Base-by-base conservation (phyloP, 805 yeast genomes). In the Kregervanrija fluxuum region DNA sequence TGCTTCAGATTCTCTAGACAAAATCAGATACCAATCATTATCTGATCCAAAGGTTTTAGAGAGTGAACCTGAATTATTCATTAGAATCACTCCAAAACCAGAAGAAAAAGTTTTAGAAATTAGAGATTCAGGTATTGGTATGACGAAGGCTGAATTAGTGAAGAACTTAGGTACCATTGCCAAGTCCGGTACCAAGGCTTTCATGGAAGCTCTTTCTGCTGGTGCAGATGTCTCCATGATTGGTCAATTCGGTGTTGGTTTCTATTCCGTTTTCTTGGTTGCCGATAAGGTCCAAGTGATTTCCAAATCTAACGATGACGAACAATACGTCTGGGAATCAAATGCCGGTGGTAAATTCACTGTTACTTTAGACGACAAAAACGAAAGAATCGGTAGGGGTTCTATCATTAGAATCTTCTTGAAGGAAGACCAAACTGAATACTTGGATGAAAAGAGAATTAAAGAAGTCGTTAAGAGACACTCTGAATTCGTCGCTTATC, bases 191-290 rank as follows among this genome's bases (percentile, higher is more conserved):
- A 93, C 99, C 61, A 93, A 93, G 77, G 88, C 95, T 59, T 93
- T 93, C 72, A 93, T 93, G 99, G 99, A 93, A 76, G 99, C 99
- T 56, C 79, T 95, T 56, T 84, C 95, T 55, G 98, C 97, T 54
- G 99, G 99, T 75, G 99, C 99, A 51, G 99, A 93, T 70, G 97
- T 93, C 52, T 90, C 98, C 54, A 93, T 93, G 99, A 93, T 93
- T 75, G 99, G 99, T 80, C 99, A 93, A 77, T 93, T 93, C 77
- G 99, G 99, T 89, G 99, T 93, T 61, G 99, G 99, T 82, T 93
- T 93, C 91, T 93, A 93, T 84, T 93, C 99, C 45, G 78, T 91
- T 57, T 93, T 93, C 86, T 80, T 93, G 76, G 99, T 93, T 67
- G 98, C 99, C 61, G 99, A 93, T 76, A 87, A 80, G 60, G 99